These are phyloP conservation scores for Kurtzmaniella quercitrusa DNA, from an alignment of 1,139 yeast genomes.

Conservation along the genomic window DNA sequence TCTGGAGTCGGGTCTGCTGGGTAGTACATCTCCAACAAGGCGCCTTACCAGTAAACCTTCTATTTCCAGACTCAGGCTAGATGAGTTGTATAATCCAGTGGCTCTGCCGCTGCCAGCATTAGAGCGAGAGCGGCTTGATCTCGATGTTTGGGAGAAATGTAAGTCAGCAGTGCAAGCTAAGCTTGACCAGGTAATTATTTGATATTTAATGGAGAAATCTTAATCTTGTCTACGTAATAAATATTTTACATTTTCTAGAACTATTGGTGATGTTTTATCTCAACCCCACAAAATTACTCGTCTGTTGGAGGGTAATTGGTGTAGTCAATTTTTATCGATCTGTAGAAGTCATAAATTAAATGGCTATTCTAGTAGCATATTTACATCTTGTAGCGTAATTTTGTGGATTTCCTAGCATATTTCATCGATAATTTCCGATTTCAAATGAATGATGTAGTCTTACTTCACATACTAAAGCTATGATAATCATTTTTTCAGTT, in stretches of 20 bases:
- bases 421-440: too few relatives aligned
- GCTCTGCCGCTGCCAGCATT: slow-evolving; percentile 14
- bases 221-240: neutral
- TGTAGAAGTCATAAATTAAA: too few relatives aligned
- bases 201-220: neutral
- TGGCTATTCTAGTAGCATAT: too few relatives aligned
- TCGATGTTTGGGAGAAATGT: slow-evolving; percentile 27
- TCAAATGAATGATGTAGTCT: too few relatives aligned
- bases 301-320: too few relatives aligned
- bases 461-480: too few relatives aligned
- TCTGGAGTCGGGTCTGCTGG: neutral
- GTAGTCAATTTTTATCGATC: neutral
- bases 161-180: slow-evolving; percentile 22
- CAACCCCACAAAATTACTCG: too few relatives aligned
- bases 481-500: neutral
- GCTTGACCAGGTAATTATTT: slow-evolving; percentile 15
- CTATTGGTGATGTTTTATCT: too few relatives aligned
- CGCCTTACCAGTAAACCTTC: slow-evolving; percentile 20
- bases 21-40: slow-evolving; percentile 12
- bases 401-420: neutral
- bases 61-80: slow-evolving; percentile 19
- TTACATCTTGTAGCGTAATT: neutral
- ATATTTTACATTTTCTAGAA: too few relatives aligned
- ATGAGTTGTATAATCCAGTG: slow-evolving; percentile 24
- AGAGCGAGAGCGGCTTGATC: slow-evolving; percentile 5